phyloP scores from a whole-genome alignment of 257 asterid species.

The Gardenia jasminoides region DNA sequence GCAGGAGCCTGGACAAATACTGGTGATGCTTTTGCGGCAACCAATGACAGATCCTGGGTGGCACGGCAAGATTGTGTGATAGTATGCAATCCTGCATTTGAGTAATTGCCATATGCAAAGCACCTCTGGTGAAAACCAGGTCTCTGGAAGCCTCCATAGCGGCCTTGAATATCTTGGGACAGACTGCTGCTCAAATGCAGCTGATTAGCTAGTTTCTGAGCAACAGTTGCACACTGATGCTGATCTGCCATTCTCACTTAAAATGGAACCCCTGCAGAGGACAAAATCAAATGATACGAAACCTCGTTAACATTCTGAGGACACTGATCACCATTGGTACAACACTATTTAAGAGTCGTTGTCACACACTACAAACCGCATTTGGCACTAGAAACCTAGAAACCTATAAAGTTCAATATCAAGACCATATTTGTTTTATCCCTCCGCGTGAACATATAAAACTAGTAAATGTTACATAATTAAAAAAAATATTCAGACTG shows the following conservation, averaged over 20 bases:
- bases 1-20: slow-evolving; percentile 81
- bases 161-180: slow-evolving; percentile 52
- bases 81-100: slow-evolving; percentile 55
- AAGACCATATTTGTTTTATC: neutral
- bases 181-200: slow-evolving; percentile 62
- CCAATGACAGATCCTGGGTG: slow-evolving; percentile 52
- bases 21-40: slow-evolving; percentile 76
- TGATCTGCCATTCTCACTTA: slow-evolving; percentile 58
- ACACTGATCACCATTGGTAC: too few relatives aligned
- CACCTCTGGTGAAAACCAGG: slow-evolving; percentile 53
- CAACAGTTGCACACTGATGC: slow-evolving; percentile 47
- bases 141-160: slow-evolving; percentile 47
- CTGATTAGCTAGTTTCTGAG: slow-evolving; percentile 76
- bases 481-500: neutral
- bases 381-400: neutral
- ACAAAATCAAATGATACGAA: too few relatives aligned
- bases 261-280: slow-evolving; percentile 12
- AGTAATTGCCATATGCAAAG: slow-evolving; percentile 57
- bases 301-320: neutral
- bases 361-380: too few relatives aligned
- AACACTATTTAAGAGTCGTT: neutral
- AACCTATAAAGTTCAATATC: too few relatives aligned
- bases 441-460: too few relatives aligned
- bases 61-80: slow-evolving; percentile 39
- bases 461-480: neutral